Evolutionary conservation across 495 filamentous ascomycete species (phyloP).

Genomic region (Penicillium manginii): DNA sequence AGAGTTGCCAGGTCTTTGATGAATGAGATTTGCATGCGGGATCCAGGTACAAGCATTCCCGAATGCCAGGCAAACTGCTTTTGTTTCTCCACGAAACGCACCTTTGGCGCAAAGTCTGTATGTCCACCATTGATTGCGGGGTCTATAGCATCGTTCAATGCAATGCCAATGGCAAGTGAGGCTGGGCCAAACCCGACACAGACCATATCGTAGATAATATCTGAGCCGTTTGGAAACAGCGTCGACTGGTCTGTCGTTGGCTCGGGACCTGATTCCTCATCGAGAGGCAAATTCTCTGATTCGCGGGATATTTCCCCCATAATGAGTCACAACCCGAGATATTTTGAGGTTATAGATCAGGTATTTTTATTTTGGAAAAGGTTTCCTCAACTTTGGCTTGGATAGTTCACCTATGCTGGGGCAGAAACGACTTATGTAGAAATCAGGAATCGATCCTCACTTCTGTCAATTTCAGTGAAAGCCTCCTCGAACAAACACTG

Average conservation of each 20-base stretch:
- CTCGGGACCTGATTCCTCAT: constrained; percentile 18
- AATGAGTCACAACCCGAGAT: too few relatives aligned
- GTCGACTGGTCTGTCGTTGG: constrained; percentile 16
- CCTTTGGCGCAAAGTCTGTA: constrained; percentile 57
- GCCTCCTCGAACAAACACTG: too few relatives aligned
- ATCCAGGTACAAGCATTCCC: constrained; percentile 90
- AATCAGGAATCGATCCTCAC: too few relatives aligned
- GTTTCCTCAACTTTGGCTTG: too few relatives aligned
- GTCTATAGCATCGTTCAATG: constrained; percentile 72
- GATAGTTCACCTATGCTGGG: too few relatives aligned
- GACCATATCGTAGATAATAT: constrained; percentile 75
- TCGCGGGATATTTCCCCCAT: not conserved
- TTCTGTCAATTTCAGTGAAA: too few relatives aligned
- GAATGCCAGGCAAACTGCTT: constrained; percentile 84
- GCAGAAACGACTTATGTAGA: too few relatives aligned
- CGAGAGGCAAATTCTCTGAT: constrained; percentile 22
- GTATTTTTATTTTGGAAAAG: too few relatives aligned
- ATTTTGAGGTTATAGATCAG: too few relatives aligned
- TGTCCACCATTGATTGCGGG: constrained; percentile 34
- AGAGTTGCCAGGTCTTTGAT: constrained; percentile 93
- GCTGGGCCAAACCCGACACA: constrained; percentile 95
- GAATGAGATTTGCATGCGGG: constrained; percentile 97
- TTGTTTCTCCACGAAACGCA: constrained; percentile 86
- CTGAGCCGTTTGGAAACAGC: constrained; percentile 38
- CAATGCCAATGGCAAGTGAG: constrained; percentile 86